These are phyloP conservation scores for Tylopilus vinaceipallidus DNA, from an alignment of 768 basidiomycete genomes.

Conservation along the genomic window DNA sequence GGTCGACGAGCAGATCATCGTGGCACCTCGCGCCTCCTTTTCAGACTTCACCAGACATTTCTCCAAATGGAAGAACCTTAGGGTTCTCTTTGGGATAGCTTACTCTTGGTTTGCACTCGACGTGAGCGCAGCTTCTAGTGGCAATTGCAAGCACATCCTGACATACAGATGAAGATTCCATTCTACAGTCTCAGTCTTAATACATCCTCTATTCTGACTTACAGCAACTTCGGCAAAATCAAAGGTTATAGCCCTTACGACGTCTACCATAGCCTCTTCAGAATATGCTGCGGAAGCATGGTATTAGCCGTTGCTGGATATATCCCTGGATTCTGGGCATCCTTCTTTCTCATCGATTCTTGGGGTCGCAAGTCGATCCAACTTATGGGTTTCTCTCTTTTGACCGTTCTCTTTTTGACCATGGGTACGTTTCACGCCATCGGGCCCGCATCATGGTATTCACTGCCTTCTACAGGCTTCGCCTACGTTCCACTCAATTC, in stretches of 20 bases:
- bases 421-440: slow-evolving; percentile 51
- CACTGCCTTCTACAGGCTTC: slow-evolving; percentile 45
- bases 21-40: slow-evolving; percentile 62
- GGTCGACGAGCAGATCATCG: slow-evolving; percentile 45
- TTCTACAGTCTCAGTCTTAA: slow-evolving; percentile 89
- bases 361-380: slow-evolving; percentile 77
- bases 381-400: slow-evolving; percentile 63
- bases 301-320: slow-evolving; percentile 19
- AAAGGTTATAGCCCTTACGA: slow-evolving; percentile 6
- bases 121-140: slow-evolving; percentile 37
- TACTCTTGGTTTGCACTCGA: slow-evolving; percentile 93
- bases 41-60: slow-evolving; percentile 70
- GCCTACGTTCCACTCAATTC: slow-evolving; percentile 57
- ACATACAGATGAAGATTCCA: slow-evolving; percentile 56
- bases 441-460: neutral
- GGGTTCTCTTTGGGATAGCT: slow-evolving; percentile 70
- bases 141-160: neutral
- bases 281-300: slow-evolving; percentile 20
- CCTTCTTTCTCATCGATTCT: slow-evolving; percentile 65
- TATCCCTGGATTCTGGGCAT: slow-evolving; percentile 56
- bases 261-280: slow-evolving; percentile 25
- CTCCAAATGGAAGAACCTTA: slow-evolving; percentile 70
- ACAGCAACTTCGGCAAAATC: slow-evolving; percentile 64
- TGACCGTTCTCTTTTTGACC: slow-evolving; percentile 63
- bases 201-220: slow-evolving; percentile 66